phyloP scores from a whole-genome alignment of 1,284 basidiomycete genomes.

The Chalciporus sp. region DNA sequence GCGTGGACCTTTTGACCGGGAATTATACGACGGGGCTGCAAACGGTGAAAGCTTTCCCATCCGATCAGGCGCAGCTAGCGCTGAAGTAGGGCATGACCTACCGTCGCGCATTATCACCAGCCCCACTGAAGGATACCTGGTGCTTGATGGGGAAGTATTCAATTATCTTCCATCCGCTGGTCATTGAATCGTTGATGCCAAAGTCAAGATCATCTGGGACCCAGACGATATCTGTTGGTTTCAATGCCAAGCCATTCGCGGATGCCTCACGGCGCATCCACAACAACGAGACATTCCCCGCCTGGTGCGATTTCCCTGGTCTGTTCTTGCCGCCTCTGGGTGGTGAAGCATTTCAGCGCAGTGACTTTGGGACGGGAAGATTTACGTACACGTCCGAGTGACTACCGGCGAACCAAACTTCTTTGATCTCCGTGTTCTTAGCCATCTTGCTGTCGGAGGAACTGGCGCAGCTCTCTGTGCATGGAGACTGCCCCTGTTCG shows the following conservation, averaged over 20 bases:
- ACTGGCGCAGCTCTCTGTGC: background rate
- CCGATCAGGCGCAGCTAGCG: background rate
- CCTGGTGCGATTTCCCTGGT: background rate
- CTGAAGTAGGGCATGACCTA: background rate
- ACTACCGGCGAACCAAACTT: constrained; percentile 30
- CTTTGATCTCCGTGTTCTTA: constrained; percentile 10
- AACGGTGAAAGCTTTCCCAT: constrained; percentile 6
- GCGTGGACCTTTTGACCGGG: constrained; percentile 22
- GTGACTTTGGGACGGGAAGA: too few species aligned
- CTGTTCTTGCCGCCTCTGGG: constrained; percentile 11
- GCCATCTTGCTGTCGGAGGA: background rate
- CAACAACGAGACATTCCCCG: constrained; percentile 15
- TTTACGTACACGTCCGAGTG: constrained; percentile 30
- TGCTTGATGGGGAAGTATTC: constrained; percentile 18
- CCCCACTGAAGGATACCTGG: constrained; percentile 11
- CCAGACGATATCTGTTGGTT: constrained; percentile 13
- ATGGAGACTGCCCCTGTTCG: background rate
- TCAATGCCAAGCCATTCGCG: constrained; percentile 10
- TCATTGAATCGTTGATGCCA: constrained; percentile 18
- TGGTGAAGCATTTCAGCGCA: background rate
- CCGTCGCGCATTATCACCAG: constrained; percentile 7
- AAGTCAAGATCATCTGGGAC: constrained; percentile 12
- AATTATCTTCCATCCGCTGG: constrained; percentile 9
- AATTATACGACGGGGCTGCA: constrained; percentile 13
- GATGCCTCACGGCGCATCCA: constrained; percentile 24